phyloP scores from a whole-genome alignment of 2,329 filamentous ascomycete species.

The Claviceps pazoutovae region DNA sequence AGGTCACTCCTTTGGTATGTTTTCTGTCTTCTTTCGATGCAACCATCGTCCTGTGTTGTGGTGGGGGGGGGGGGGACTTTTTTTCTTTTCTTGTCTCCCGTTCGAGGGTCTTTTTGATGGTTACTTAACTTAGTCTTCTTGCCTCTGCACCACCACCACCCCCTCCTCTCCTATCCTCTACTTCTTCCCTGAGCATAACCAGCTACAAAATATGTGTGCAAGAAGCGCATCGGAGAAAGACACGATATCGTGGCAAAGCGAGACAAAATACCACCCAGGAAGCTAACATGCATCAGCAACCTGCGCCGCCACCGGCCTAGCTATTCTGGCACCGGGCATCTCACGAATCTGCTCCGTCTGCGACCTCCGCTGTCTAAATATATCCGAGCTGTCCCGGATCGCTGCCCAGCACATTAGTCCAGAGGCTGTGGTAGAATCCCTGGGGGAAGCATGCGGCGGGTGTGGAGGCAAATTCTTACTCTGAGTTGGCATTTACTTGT shows the following conservation, averaged over 20 bases:
- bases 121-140: too few species aligned
- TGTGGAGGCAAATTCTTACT: slow-evolving; percentile 30
- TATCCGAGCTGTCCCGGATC: slow-evolving; percentile 25
- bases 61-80: too few species aligned
- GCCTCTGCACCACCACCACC: too few species aligned
- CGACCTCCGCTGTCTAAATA: slow-evolving; percentile 33
- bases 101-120: too few species aligned
- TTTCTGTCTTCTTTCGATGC: neutral
- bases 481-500: neutral
- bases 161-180: neutral
- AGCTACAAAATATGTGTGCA: too few species aligned
- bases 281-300: slow-evolving; percentile 22
- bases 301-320: slow-evolving; percentile 39
- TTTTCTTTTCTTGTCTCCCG: too few species aligned
- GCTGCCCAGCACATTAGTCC: slow-evolving; percentile 17
- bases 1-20: slow-evolving; percentile 27
- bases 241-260: too few species aligned
- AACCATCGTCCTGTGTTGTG: neutral
- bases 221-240: too few species aligned
- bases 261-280: too few species aligned
- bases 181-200: too few species aligned
- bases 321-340: slow-evolving; percentile 38
- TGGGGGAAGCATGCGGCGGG: slow-evolving; percentile 23
- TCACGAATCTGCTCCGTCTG: slow-evolving; percentile 43
- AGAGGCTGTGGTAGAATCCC: slow-evolving; percentile 16